A percentile compares a stretch with the other conserved stretches of the same genome.
Evolutionary conservation across 176 grass and related monocot genomes (phyloP).

Genomic region (Oropetium thomaeum): DNA sequence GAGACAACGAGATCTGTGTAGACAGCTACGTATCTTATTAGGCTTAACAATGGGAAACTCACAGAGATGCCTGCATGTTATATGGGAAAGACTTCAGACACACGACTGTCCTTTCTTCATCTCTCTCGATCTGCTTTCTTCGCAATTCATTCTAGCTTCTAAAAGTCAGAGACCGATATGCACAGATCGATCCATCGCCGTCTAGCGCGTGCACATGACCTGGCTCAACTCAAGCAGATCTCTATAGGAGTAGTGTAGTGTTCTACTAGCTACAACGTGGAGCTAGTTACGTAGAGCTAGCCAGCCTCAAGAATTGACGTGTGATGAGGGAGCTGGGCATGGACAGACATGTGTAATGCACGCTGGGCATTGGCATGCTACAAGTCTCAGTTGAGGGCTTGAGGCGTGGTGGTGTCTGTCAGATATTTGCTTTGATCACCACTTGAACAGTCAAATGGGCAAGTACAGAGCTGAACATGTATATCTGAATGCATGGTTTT

Average conservation of each 20-base stretch:
- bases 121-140: too few species aligned
- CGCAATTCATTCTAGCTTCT: constrained; percentile 36
- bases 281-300: constrained; percentile 32
- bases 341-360: constrained; percentile 36
- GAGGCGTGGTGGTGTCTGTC: constrained; percentile 19
- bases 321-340: not conserved
- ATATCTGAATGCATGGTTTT: not conserved
- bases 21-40: constrained; percentile 4
- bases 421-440: constrained; percentile 35
- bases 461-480: constrained; percentile 5
- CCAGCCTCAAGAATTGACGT: constrained; percentile 3
- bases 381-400: not conserved
- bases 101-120: constrained; percentile 30
- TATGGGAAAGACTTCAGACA: constrained; percentile 11
- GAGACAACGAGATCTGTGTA: constrained; percentile 30
- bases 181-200: constrained; percentile 22
- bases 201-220: constrained; percentile 39
- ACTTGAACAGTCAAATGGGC: constrained; percentile 32
- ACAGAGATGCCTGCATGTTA: not conserved
- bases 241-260: too few species aligned
- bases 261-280: constrained; percentile 7
- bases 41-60: constrained; percentile 27
- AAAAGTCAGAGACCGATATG: constrained; percentile 31
- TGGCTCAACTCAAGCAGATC: constrained; percentile 9
- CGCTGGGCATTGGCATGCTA: constrained; percentile 37